Conservation (phyloP, 495 filamentous ascomycete species). For the Glarea lozoyensis region DNA sequence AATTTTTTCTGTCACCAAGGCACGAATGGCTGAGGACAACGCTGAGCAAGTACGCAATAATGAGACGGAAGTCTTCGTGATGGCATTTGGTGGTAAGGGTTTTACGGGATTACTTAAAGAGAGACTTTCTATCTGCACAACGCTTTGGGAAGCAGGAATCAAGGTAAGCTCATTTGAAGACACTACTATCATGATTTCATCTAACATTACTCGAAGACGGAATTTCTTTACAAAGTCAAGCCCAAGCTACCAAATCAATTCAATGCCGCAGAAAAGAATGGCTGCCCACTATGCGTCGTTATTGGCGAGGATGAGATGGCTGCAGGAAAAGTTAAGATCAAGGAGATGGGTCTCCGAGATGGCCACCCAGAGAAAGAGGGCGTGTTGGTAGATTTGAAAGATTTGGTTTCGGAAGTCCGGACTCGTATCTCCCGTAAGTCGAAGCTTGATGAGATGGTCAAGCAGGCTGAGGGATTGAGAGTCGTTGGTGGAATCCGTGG, state of each 20-base stretch:
- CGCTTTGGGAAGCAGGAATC: constrained; percentile 70
- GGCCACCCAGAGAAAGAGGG: constrained; percentile 84
- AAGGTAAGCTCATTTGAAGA: constrained; percentile 39
- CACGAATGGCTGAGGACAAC: constrained; percentile 52
- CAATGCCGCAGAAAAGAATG: constrained; percentile 64
- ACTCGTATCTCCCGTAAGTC: constrained; percentile 28
- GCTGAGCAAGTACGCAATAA: constrained; percentile 41
- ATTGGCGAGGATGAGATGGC: constrained; percentile 74
- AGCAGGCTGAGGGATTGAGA: constrained; percentile 27
- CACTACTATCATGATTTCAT: background rate
- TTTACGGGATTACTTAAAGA: constrained; percentile 74
- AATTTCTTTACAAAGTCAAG: constrained; percentile 73
- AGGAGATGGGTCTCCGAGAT: constrained; percentile 71
- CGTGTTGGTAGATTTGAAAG: constrained; percentile 52
- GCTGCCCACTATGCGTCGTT: constrained; percentile 66
- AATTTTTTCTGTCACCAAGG: constrained; percentile 86
- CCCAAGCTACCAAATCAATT: constrained; percentile 72
- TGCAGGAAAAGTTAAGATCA: constrained; percentile 68
- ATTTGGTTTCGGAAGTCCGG: constrained; percentile 54
- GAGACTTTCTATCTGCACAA: constrained; percentile 65
- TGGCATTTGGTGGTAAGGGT: constrained; percentile 86
- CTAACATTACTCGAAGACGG: constrained; percentile 39
- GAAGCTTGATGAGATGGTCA: constrained; percentile 27
- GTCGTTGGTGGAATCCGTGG: constrained; percentile 18
- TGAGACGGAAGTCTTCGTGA: constrained; percentile 82